Evolutionary conservation across 2,329 filamentous ascomycete genomes (phyloP).

Genomic region (Cladophialophora carrionii): DNA sequence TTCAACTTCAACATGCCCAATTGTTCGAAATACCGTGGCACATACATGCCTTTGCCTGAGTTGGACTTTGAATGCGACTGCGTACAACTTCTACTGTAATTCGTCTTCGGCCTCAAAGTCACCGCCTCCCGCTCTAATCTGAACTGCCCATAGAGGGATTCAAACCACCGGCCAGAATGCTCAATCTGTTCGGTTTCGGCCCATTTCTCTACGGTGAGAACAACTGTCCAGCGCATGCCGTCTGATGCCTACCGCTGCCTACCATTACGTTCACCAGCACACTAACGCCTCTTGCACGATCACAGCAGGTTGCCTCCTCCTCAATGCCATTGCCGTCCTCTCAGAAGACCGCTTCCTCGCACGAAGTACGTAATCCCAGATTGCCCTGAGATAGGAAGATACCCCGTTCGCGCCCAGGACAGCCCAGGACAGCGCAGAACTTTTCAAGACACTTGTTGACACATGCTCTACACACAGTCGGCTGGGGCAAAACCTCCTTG

Average conservation of each 20-base stretch:
- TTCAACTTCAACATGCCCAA: conserved; percentile 1
- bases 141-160: neutral
- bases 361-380: conserved; percentile 54
- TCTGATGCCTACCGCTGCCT: neutral
- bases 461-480: conserved; percentile 59
- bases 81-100: neutral
- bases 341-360: conserved; percentile 93
- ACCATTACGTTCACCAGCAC: neutral
- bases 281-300: conserved; percentile 37
- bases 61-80: neutral
- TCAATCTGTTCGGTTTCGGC: conserved; percentile 42
- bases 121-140: neutral
- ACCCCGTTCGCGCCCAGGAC: neutral
- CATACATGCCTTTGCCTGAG: neutral
- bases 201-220: conserved; percentile 39
- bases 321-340: conserved; percentile 91
- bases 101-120: neutral
- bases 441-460: conserved; percentile 9
- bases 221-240: neutral
- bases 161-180: conserved; percentile 27
- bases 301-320: conserved; percentile 62
- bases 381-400: neutral
- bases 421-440: no score
- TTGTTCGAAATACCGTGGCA: neutral
- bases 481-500: conserved; percentile 66